Evolutionary conservation across 108 stramenopile genomes (phyloP).

Genomic region (Asterionellopsis glacialis): DNA sequence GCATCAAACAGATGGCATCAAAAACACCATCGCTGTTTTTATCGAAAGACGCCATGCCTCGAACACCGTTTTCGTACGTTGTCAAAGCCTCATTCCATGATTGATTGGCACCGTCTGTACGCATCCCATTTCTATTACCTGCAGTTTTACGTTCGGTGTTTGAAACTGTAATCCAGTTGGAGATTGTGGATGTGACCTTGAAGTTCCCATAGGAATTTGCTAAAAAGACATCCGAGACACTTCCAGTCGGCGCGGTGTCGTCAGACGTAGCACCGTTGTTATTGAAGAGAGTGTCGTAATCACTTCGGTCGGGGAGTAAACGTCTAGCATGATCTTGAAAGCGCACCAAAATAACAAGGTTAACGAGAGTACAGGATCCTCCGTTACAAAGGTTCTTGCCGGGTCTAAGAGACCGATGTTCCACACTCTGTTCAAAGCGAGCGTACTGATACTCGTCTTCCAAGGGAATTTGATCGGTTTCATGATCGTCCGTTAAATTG

Average conservation of each 20-base stretch:
- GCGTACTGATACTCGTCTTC: not conserved
- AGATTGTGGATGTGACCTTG: slow-evolving; percentile 21
- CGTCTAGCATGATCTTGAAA: slow-evolving; percentile 22
- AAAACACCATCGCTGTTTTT: slow-evolving; percentile 18
- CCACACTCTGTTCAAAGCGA: not conserved
- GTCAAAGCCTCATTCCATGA: slow-evolving; percentile 14
- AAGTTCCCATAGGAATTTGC: slow-evolving; percentile 29
- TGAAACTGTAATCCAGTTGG: slow-evolving; percentile 15
- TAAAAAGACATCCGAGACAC: slow-evolving; percentile 18
- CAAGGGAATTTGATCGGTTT: not conserved
- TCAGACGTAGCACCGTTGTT: slow-evolving; percentile 18
- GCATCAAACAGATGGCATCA: slow-evolving; percentile 52
- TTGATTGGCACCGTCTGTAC: not conserved
- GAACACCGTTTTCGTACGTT: slow-evolving; percentile 16
- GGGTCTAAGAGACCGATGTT: not conserved
- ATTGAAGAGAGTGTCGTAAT: slow-evolving; percentile 27
- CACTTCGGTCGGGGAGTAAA: slow-evolving; percentile 8
- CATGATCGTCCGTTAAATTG: not conserved
- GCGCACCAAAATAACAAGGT: slow-evolving; percentile 16
- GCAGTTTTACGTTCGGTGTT: slow-evolving; percentile 20
- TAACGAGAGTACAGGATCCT: not conserved
- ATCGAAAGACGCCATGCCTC: slow-evolving; percentile 17
- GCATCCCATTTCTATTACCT: slow-evolving; percentile 23
- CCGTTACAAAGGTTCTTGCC: not conserved
- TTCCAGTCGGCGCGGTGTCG: slow-evolving; percentile 22